Conservation (phyloP, 352 stramenopile genomes). For the Phytopythium cucurbitacearum region DNA sequence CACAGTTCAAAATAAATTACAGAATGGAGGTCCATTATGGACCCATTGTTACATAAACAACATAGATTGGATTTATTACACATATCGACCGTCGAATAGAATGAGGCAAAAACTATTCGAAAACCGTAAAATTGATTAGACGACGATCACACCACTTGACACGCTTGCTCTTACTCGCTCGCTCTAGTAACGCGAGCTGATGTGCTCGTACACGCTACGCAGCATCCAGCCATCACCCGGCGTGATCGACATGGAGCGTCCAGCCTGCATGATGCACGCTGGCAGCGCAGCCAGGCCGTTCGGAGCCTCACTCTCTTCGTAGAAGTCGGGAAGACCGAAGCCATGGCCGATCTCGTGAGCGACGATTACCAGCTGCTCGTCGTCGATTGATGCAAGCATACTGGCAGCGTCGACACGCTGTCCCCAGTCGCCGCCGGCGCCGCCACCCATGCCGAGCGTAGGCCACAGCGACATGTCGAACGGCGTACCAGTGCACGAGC, state of each 20-base stretch:
- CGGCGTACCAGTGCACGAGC: constrained; percentile 25
- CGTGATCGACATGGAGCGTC: constrained; percentile 19
- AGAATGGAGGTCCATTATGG: constrained; percentile 14
- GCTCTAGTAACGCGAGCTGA: constrained; percentile 16
- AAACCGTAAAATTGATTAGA: too few relatives aligned
- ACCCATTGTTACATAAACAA: too few relatives aligned
- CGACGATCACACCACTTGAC: too few relatives aligned
- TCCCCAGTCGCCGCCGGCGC: constrained; percentile 23
- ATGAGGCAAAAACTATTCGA: too few relatives aligned
- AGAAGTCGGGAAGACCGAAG: constrained; percentile 23
- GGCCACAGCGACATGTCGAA: constrained; percentile 49
- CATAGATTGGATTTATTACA: too few relatives aligned
- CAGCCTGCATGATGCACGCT: constrained; percentile 18
- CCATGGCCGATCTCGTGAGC: constrained; percentile 42
- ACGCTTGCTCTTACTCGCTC: too few relatives aligned
- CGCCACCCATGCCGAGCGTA: constrained; percentile 7
- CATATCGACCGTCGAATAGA: too few relatives aligned
- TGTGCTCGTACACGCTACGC: constrained; percentile 23
- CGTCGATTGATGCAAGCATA: constrained; percentile 24
- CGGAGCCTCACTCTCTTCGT: constrained; percentile 6
- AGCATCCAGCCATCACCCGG: constrained; percentile 28
- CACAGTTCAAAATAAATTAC: constrained; percentile 1
- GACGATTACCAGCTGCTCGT: constrained; percentile 28
- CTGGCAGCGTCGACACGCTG: constrained; percentile 31
- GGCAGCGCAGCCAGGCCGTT: constrained; percentile 12